A percentile compares a stretch with the other conserved stretches of the same genome.
phyloP scores from a whole-genome alignment of 1,284 basidiomycete species.

The Ganoderma leucocontextum region DNA sequence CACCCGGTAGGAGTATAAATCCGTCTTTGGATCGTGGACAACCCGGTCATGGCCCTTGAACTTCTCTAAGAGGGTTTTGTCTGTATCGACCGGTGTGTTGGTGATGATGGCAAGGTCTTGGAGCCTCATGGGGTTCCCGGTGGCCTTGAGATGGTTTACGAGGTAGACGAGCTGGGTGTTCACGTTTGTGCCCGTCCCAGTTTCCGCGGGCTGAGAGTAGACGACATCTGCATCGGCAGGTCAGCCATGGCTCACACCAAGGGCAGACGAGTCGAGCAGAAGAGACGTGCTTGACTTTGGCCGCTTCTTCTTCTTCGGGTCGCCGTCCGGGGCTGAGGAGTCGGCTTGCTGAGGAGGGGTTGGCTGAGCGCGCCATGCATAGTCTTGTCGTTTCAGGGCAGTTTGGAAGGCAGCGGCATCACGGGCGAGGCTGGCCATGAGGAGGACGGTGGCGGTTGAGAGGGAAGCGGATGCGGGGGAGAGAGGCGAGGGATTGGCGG shows the following conservation, averaged over 20 bases:
- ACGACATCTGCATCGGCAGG: conserved; percentile 61
- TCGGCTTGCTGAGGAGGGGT: conserved; percentile 42
- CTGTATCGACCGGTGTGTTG: conserved; percentile 77
- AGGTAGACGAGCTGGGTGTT: conserved; percentile 90
- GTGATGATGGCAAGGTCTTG: conserved; percentile 87
- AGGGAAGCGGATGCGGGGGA: conserved; percentile 11
- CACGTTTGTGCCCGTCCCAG: conserved; percentile 81
- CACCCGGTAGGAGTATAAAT: conserved; percentile 85
- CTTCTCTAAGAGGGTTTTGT: conserved; percentile 75
- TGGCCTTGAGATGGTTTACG: conserved; percentile 81
- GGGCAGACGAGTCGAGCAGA: conserved; percentile 31
- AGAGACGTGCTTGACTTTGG: conserved; percentile 68
- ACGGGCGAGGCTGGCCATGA: conserved; percentile 70
- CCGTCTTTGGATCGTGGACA: conserved; percentile 81
- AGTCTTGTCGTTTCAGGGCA: conserved; percentile 68
- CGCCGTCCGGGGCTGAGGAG: conserved; percentile 37
- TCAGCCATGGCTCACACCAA: conserved; percentile 36
- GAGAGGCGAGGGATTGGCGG: not conserved
- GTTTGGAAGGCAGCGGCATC: conserved; percentile 75
- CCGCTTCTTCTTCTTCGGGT: conserved; percentile 65
- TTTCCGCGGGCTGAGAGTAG: conserved; percentile 87
- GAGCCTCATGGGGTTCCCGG: conserved; percentile 79
- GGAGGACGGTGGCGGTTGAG: conserved; percentile 17
- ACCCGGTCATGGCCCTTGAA: conserved; percentile 86
- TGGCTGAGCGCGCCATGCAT: conserved; percentile 77